Base-by-base conservation (phyloP, 345 rosid genomes). In the Eucalyptus curtisii region DNA sequence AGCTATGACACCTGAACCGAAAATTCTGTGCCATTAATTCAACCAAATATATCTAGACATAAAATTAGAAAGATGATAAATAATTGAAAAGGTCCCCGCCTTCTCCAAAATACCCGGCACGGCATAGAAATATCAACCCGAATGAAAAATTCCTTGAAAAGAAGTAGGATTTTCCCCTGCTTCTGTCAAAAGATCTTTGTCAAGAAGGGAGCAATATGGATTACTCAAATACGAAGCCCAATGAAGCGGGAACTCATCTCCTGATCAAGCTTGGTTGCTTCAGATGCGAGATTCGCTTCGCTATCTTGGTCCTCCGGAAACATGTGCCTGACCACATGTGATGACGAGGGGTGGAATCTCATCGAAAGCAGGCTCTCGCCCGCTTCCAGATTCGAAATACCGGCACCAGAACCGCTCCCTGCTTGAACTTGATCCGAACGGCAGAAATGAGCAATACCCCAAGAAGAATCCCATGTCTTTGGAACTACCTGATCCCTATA, bases 401-500 rank as follows among this genome's bases (percentile, higher is more conserved):
- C 4, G 5, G 82, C 1, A 8, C 27, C 2, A 0, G 42, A 37
- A 5, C 27, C 22, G 45, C 47, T 37, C 12, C 82, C 47, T 0
- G 82, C 47, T 76, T 20, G 47, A 40, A 37, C 82, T 37, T 76
- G 47, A 76, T 20, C 47, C 82, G 8, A 42, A 20, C 82, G 20
- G 42, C 13, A 7, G 47, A 76, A 22, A 76, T 24, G 25, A 19
- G 82, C 30, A 11, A 37, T 3, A 33, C 82, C 47, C 24, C 25
- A 22, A 76, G 47, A 22, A 76, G 4, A 76, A 20, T 76, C 82
- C 82, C 82, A 76, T 10, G 47, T 37, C 82, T 76, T 76, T 76
- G 82, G 82, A 76, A 40, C 82, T 37, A 19, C 47, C 27, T 76
- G 27, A 37, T 76, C 82, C 82, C 82, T 76, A 20, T 0, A 6